Evolutionary conservation across 768 basidiomycete genomes (phyloP), one percentile per base, ranked within the genome.

Genomic region (Fomitopsis serialis): DNA sequence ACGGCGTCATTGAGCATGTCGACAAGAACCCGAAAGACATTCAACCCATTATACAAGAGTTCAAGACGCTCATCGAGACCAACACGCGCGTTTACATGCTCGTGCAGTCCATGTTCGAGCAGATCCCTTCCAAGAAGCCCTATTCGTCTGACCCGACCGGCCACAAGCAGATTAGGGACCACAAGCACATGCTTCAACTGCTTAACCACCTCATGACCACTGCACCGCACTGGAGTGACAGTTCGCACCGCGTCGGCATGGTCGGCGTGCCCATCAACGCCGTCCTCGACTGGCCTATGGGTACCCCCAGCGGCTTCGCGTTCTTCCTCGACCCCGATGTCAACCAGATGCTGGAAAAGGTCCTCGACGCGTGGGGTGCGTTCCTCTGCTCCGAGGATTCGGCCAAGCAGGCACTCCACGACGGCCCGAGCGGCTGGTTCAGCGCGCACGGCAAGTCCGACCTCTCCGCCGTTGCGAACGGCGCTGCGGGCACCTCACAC

Each of bases 251-350:
- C 44, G 27, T 67, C n/a, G 71, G 69, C 15, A 59, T 74, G 11
- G 72, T 80, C 34, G 76, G 75, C 11, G 69, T 74, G 25, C 78
- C 79, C 9, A 73, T 81, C 61, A 72, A 75, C 50, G 72, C 73
- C 3, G 60, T 80, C 47, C 66, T 78, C 48, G 70, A 77, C 45
- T 72, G 66, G 66, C 72, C 64, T 17, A 79, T 78, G 69, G 74
- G 70, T 12, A 72, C 71, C 9, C 65, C 68, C 2, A 68, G 66
- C 42, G 54, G 70, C 2, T 48, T 45, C 40, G 17, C 65, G 17
- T 60, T 62, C 24, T 75, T 81, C 66, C 66, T 67, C 25, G 70
- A 74, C 51, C 66, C 70, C 2, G 65, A 66, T 46, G 72, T 84
- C 50, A 84, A 85, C 52, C 59, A 42, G 0, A 61, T 68, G 46